Conservation (phyloP, 805 yeast genomes). For the Teunomyces stri region DNA sequence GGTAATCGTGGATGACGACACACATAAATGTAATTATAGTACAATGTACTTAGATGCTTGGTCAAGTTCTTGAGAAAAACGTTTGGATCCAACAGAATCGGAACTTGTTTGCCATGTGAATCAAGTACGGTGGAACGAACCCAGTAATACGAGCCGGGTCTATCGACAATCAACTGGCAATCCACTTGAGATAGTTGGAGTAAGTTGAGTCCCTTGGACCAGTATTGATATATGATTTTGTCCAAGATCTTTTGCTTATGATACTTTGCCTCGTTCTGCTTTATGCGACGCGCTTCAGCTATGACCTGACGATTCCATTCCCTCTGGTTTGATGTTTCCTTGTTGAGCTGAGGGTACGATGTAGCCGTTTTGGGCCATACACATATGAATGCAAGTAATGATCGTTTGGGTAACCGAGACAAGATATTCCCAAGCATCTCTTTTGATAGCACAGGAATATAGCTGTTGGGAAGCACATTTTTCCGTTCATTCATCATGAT, state of each 20-base stretch:
- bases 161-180: conserved; percentile 60
- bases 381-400: conserved; percentile 29
- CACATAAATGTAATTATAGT: conserved; percentile 61
- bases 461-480: conserved; percentile 39
- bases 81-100: conserved; percentile 49
- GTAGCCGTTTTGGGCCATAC: conserved; percentile 34
- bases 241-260: conserved; percentile 40
- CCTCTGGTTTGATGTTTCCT: conserved; percentile 16
- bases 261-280: conserved; percentile 11
- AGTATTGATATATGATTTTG: conserved; percentile 46
- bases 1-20: conserved; percentile 66
- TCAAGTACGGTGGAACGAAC: conserved; percentile 46
- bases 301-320: conserved; percentile 19
- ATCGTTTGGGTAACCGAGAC: conserved; percentile 27
- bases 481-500: conserved; percentile 9
- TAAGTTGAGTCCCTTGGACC: conserved; percentile 57
- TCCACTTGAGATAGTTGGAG: conserved; percentile 72
- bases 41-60: conserved; percentile 48
- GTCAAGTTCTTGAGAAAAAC: conserved; percentile 49
- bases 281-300: conserved; percentile 12
- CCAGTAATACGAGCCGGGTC: conserved; percentile 50
- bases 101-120: conserved; percentile 24
- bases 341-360: conserved; percentile 20
- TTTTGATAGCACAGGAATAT: conserved; percentile 30
- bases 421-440: conserved; percentile 21